phyloP scores from a whole-genome alignment of 306 rosid genomes.

The Citrullus amarus region DNA sequence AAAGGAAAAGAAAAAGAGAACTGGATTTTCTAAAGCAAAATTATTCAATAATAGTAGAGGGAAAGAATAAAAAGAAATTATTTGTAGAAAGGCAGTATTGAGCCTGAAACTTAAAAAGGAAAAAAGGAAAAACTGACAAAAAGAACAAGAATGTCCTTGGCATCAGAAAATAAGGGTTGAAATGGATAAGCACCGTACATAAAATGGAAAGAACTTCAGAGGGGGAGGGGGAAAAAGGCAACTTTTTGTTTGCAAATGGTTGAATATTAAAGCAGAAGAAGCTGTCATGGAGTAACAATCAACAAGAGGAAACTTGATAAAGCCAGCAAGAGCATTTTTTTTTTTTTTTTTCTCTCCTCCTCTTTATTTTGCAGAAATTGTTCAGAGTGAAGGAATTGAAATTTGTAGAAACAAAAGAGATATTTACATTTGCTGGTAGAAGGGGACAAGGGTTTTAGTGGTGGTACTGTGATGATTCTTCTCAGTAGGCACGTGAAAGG shows the following conservation, averaged over 20 bases:
- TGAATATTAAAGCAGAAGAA: background rate
- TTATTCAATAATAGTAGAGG: background rate
- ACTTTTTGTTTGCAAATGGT: background rate
- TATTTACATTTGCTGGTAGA: conserved; percentile 4
- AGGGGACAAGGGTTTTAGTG: conserved; percentile 1
- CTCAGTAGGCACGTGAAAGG: conserved; percentile 33
- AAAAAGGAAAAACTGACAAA: background rate
- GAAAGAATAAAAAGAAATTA: background rate
- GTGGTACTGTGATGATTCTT: conserved; percentile 7
- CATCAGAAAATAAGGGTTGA: background rate
- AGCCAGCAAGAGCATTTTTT: background rate
- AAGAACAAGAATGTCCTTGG: background rate
- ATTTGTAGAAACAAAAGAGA: background rate
- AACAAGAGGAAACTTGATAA: background rate
- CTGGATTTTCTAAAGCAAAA: background rate
- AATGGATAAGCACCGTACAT: conserved; percentile 3
- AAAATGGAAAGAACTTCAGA: background rate
- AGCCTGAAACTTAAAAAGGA: background rate
- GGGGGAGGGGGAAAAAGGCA: background rate
- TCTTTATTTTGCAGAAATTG: background rate
- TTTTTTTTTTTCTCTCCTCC: background rate
- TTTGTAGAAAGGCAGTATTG: background rate
- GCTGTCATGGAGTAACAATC: background rate
- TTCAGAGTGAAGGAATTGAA: background rate
- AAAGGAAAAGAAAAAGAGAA: background rate